Evolutionary conservation across 225 moss, liverwort and hornwort species (phyloP).

Genomic region (Pleurozium schreberi): DNA sequence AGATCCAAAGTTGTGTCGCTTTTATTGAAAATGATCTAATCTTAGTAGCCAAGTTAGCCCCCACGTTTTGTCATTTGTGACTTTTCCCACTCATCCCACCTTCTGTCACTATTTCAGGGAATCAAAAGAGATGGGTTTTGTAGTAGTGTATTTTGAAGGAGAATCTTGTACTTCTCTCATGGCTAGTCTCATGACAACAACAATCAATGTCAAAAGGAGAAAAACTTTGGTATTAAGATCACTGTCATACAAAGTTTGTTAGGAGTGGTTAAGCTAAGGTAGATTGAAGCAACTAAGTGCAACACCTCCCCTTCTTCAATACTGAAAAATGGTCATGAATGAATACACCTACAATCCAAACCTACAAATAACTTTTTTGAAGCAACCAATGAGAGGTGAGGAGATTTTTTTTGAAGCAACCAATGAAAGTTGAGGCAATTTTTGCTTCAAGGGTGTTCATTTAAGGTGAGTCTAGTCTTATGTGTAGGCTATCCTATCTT

Average conservation of each 20-base stretch:
- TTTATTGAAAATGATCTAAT: too few relatives aligned
- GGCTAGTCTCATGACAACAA: background rate
- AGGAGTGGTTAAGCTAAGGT: too few relatives aligned
- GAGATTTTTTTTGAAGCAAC: too few relatives aligned
- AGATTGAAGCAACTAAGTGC: background rate
- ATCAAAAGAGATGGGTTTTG: too few relatives aligned
- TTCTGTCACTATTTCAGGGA: too few relatives aligned
- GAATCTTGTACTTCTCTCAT: background rate
- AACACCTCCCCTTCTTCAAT: background rate
- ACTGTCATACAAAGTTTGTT: fast-evolving
- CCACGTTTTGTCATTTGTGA: too few relatives aligned
- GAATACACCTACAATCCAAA: too few relatives aligned
- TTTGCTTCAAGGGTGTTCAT: background rate
- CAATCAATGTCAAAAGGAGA: background rate
- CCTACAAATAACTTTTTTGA: background rate
- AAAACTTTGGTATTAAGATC: background rate
- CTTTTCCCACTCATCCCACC: too few relatives aligned
- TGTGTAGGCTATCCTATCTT: background rate
- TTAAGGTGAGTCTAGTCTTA: too few relatives aligned
- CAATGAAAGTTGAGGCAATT: background rate
- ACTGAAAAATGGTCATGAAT: background rate
- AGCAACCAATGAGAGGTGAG: background rate
- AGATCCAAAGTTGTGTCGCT: too few relatives aligned
- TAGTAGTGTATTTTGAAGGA: too few relatives aligned
- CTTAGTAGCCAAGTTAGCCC: too few relatives aligned